Percentiles rank a stretch among this genome's conserved stretches.
These are phyloP conservation scores for Cladorrhinum sp. DNA, from an alignment of 2,329 filamentous ascomycete species.

Conservation along the genomic window DNA sequence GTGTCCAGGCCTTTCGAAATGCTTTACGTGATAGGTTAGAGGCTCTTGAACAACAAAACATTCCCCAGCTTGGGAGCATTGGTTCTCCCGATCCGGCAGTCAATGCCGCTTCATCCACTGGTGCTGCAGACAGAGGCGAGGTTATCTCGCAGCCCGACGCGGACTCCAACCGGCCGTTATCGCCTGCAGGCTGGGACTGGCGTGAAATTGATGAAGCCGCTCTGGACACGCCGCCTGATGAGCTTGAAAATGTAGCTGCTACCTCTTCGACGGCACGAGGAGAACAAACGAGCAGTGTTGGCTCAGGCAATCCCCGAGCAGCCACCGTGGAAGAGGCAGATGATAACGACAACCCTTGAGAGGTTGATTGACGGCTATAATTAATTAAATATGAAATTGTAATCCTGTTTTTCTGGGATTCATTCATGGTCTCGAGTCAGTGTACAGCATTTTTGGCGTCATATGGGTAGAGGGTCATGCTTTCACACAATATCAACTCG, in stretches of 20 bases:
- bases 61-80: neutral
- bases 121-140: neutral
- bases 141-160: too few species aligned
- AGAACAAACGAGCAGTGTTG: neutral
- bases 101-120: neutral
- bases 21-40: neutral
- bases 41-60: neutral
- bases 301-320: neutral
- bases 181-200: neutral
- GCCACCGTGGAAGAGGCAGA: conserved; percentile 5
- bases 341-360: neutral
- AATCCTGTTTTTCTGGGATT: neutral
- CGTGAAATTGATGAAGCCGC: neutral
- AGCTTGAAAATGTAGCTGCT: neutral
- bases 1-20: neutral
- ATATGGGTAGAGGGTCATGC: neutral
- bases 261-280: neutral
- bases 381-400: neutral
- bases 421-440: neutral
- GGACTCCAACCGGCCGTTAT: neutral
- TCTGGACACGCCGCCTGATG: neutral
- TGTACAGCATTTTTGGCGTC: neutral
- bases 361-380: neutral
- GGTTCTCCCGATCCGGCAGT: neutral
- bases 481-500: neutral